Evolutionary conservation across 257 asterid genomes (phyloP).

Genomic region (Plantago ovata): DNA sequence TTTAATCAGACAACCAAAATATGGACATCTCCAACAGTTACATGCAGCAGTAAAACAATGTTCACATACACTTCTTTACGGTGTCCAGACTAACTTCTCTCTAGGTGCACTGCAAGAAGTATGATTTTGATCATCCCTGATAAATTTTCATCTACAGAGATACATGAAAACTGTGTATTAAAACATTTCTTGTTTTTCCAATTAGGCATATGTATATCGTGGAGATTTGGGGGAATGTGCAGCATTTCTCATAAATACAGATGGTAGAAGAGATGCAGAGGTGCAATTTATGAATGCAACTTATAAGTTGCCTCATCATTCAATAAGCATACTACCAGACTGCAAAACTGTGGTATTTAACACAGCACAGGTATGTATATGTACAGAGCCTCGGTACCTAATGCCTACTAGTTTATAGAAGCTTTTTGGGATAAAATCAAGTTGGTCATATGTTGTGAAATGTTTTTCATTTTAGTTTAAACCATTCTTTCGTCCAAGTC

Average conservation of each 20-base stretch:
- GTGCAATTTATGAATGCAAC: slow-evolving; percentile 47
- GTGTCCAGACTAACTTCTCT: slow-evolving; percentile 30
- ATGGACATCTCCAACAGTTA: slow-evolving; percentile 71
- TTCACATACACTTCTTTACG: slow-evolving; percentile 50
- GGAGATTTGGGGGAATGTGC: slow-evolving; percentile 59
- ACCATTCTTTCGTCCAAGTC: too few species aligned
- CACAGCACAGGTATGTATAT: slow-evolving; percentile 66
- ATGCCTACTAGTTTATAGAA: slow-evolving; percentile 1
- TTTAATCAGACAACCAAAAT: slow-evolving; percentile 74
- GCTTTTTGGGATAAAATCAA: not conserved
- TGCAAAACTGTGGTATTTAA: slow-evolving; percentile 67
- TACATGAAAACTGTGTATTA: not conserved
- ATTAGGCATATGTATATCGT: slow-evolving; percentile 55
- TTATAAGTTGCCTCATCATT: slow-evolving; percentile 50
- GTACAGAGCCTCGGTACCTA: not conserved
- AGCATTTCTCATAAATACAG: slow-evolving; percentile 73
- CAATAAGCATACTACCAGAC: slow-evolving; percentile 88
- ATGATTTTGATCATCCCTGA: slow-evolving; percentile 14
- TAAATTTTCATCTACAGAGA: not conserved
- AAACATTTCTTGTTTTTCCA: not conserved
- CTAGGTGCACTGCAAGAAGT: slow-evolving; percentile 68
- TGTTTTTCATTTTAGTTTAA: too few species aligned
- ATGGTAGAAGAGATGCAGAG: slow-evolving; percentile 19
- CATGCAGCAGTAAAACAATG: slow-evolving; percentile 65
- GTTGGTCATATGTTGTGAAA: too few species aligned